Conservation (phyloP, 345 rosid species). For the Tarenaya hassleriana region DNA sequence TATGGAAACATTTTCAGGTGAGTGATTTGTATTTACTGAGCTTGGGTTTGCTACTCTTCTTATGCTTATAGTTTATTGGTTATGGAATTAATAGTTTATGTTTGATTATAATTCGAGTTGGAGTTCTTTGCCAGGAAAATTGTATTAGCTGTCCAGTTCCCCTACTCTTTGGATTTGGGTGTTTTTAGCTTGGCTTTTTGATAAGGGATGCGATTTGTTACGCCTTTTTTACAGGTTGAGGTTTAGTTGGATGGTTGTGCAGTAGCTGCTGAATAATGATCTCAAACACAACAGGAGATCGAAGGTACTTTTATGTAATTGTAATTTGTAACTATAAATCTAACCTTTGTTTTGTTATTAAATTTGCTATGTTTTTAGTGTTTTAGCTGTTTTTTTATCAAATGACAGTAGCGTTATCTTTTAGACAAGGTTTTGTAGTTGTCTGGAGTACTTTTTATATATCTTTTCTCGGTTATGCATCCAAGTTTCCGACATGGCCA, state of each 20-base stretch:
- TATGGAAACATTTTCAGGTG: constrained; percentile 5
- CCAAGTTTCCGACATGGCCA: background rate
- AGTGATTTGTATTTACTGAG: background rate
- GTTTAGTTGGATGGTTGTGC: constrained; percentile 4
- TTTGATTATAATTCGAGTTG: constrained; percentile 6
- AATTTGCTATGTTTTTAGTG: background rate
- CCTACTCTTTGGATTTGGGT: constrained; percentile 3
- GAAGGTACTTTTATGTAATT: constrained; percentile 20
- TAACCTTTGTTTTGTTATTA: background rate
- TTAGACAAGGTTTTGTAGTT: background rate
- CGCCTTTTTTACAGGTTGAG: constrained; percentile 15
- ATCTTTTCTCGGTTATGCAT: no score
- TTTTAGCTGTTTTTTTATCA: background rate
- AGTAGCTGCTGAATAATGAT: constrained; percentile 26
- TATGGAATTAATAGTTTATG: constrained; percentile 3
- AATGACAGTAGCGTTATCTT: background rate
- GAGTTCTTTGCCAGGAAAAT: background rate
- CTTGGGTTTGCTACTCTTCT: constrained; percentile 2
- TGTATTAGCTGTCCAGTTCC: background rate
- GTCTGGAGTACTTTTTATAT: constrained; percentile 1
- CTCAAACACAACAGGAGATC: constrained; percentile 30
- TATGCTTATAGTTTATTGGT: no score
- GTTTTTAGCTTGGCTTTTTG: background rate
- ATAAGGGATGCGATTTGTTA: constrained; percentile 4
- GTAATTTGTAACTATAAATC: no score